These are phyloP conservation scores for Trichophyton schoenleinii DNA, from an alignment of 2,329 filamentous ascomycete genomes.

Conservation along the genomic window DNA sequence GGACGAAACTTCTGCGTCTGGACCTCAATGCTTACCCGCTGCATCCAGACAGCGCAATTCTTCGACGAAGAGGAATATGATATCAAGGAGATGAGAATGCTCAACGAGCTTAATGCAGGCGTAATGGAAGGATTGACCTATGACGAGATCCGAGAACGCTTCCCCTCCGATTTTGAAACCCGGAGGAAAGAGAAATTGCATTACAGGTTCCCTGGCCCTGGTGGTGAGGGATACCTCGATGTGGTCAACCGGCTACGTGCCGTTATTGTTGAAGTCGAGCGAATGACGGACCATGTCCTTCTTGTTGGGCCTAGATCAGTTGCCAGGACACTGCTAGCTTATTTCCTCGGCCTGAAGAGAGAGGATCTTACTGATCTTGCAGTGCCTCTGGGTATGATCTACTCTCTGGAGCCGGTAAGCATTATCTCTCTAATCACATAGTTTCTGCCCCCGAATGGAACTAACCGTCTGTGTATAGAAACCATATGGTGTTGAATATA, in stretches of 20 bases:
- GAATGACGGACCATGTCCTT: constrained; percentile 89
- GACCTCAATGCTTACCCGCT: constrained; percentile 92
- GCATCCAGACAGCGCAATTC: constrained; percentile 72
- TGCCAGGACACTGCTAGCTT: constrained; percentile 82
- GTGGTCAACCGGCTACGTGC: constrained; percentile 90
- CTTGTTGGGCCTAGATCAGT: constrained; percentile 88
- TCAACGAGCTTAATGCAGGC: constrained; percentile 90
- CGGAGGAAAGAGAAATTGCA: constrained; percentile 78
- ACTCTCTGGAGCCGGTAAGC: constrained; percentile 68
- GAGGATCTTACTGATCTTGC: constrained; percentile 91
- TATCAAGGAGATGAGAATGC: constrained; percentile 93
- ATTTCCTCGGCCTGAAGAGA: constrained; percentile 85
- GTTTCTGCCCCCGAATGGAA: not conserved
- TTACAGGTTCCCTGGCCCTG: constrained; percentile 92
- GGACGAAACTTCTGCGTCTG: constrained; percentile 91
- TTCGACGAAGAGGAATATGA: constrained; percentile 96
- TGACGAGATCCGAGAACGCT: constrained; percentile 67
- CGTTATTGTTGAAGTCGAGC: constrained; percentile 93
- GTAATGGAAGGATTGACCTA: constrained; percentile 93
- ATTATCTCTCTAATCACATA: not conserved
- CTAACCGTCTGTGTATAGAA: constrained; percentile 37
- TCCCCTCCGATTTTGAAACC: constrained; percentile 68
- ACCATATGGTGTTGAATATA: constrained; percentile 94
- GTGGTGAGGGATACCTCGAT: constrained; percentile 91
- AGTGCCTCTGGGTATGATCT: constrained; percentile 84